Percentiles rank a stretch among this genome's conserved stretches.
phyloP scores from a whole-genome alignment of 2,329 filamentous ascomycete species.

The Fusarium pseudograminearum region DNA sequence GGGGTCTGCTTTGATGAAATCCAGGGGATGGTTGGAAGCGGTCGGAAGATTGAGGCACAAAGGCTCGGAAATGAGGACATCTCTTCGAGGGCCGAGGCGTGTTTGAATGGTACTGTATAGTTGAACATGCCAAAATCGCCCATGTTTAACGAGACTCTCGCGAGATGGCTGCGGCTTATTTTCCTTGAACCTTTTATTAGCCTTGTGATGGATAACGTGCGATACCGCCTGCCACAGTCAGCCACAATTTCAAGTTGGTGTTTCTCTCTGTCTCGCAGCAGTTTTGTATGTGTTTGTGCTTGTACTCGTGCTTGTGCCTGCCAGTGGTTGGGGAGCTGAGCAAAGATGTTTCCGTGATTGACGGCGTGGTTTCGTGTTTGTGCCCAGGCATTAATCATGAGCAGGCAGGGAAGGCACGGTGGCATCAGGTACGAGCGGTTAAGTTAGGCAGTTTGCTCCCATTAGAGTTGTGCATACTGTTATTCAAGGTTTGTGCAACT shows the following conservation, averaged over 20 bases:
- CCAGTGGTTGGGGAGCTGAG: conserved; percentile 4
- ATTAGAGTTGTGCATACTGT: conserved; percentile 4
- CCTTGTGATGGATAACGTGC: not conserved
- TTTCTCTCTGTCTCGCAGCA: conserved; percentile 16
- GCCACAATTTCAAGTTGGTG: conserved; percentile 7
- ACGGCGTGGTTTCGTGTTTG: conserved; percentile 42
- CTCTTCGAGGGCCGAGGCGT: conserved; percentile 14
- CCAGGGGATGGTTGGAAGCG: conserved; percentile 30
- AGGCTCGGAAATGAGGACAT: conserved; percentile 37
- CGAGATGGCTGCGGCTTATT: not conserved
- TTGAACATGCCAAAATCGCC: conserved; percentile 2
- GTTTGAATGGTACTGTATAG: not conserved
- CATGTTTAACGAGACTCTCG: conserved; percentile 1
- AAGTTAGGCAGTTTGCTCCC: not conserved
- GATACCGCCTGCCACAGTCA: conserved; percentile 2
- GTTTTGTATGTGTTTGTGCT: conserved; percentile 21
- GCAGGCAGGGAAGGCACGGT: conserved; percentile 1
- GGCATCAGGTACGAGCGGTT: conserved; percentile 8
- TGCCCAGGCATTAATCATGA: conserved; percentile 7
- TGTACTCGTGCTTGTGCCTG: conserved; percentile 8
- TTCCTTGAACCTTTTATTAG: not conserved
- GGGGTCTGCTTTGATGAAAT: conserved; percentile 26
- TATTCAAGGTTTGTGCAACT: conserved; percentile 11
- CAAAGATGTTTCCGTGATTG: conserved; percentile 26
- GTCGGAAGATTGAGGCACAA: conserved; percentile 20